A percentile compares a stretch with the other conserved stretches of the same genome.
These are phyloP conservation scores for Tetrapyrgos nigripes DNA, from an alignment of 1,284 basidiomycete genomes.

Conservation along the genomic window DNA sequence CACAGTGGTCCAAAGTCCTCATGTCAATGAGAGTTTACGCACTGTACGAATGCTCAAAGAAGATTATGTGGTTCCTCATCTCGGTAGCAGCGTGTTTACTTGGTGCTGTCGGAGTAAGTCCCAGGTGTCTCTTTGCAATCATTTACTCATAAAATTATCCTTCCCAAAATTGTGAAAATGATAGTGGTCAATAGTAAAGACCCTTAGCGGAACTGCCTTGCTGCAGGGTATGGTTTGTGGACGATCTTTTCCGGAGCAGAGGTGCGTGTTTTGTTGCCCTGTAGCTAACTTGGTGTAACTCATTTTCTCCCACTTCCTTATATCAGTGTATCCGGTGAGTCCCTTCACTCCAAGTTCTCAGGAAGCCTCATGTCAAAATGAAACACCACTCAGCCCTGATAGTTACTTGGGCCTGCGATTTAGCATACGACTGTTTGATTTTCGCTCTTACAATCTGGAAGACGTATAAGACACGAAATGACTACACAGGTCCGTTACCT, in stretches of 20 bases:
- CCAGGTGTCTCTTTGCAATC: no score
- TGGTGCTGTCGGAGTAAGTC: conserved; percentile 1
- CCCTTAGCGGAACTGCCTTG: conserved; percentile 1
- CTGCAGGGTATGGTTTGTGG: conserved; percentile 1
- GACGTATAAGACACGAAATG: not conserved
- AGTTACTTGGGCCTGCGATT: conserved; percentile 5
- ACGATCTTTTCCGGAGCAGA: conserved; percentile 2
- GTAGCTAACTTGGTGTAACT: not conserved
- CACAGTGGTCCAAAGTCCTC: not conserved
- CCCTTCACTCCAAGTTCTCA: not conserved
- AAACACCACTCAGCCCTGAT: not conserved
- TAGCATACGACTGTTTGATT: conserved; percentile 4
- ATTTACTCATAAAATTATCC: no score
- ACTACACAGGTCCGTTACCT: not conserved
- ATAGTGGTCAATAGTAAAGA: conserved; percentile 6
- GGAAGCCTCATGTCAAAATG: not conserved
- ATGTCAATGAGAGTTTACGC: conserved; percentile 7
- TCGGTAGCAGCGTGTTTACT: not conserved
- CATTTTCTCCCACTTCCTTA: not conserved
- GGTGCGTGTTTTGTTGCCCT: not conserved
- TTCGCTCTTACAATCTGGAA: not conserved
- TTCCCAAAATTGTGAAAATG: no score
- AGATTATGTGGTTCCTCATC: not conserved
- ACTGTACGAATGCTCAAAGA: conserved; percentile 3
- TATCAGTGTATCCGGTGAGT: conserved; percentile 1